Base-by-base conservation (phyloP, 169 alveolate genomes). In the Babesia bovis region DNA sequence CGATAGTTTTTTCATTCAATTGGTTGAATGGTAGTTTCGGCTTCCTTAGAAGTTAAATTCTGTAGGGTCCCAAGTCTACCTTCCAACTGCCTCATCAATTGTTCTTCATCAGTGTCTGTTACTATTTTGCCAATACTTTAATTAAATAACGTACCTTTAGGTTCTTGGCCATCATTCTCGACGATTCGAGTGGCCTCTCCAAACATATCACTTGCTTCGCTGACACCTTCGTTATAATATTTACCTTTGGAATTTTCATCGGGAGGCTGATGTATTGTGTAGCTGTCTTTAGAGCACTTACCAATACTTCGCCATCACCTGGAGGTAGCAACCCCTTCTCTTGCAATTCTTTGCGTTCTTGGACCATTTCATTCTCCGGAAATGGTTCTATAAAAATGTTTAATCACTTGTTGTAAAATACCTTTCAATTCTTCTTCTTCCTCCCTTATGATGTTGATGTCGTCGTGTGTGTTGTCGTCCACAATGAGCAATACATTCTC, bases 161-260 rank as follows among this genome's bases (percentile, higher is more conserved):
- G 21, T 1, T 33, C 67, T 28, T 4, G 33, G 5, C 59, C 78
- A 42, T 67, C 78, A 25, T 67, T 28, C 36, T 67, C 69, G n/a
- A 41, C 78, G 25, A 17, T 55, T 30, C 42, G 56, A 15, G 66
- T 35, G 4, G 68, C 58, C 12, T 26, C 66, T 1, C 41, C 68
- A 2, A 67, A 28, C 21, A 65, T 69, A 55, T 56, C 47, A 21
- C 73, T 21, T 0, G 86, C 58, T 17, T 63, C 76, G 15, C 41
- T 50, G 0, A 78, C 82, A 19, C 76, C 86, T 28, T 78, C 76
- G 32, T 68, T 78, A 44, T 75, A 75, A 26, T 65, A 40, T 4
- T 33, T 56, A 9, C 65, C 85, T 4, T 52, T 25, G 2, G 51
- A 19, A 44, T 38, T 58, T 4, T 42, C 51, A 38, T 10, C 19